Evolutionary conservation across 2,329 filamentous ascomycete species (phyloP).

Genomic region (Exophiala viscosa): DNA sequence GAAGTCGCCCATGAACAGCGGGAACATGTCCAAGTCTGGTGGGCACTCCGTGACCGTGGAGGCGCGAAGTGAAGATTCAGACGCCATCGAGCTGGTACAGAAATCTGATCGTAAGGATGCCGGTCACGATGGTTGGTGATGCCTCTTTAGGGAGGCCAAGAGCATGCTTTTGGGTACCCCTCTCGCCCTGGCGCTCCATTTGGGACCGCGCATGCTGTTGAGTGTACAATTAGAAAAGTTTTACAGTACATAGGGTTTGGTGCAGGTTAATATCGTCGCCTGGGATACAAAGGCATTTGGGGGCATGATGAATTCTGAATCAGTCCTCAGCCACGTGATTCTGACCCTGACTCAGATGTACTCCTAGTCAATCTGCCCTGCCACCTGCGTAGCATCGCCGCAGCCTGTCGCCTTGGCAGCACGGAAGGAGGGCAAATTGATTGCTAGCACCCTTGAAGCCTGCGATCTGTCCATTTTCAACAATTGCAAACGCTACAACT

Average conservation of each 20-base stretch:
- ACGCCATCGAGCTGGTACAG: slow-evolving; percentile 9
- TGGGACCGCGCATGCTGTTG: too few relatives aligned
- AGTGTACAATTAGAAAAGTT: too few relatives aligned
- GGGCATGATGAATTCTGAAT: too few relatives aligned
- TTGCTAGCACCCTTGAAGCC: background rate
- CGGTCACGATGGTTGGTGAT: background rate
- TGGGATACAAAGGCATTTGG: too few relatives aligned
- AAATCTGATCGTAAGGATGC: background rate
- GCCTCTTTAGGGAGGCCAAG: background rate
- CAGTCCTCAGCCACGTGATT: too few relatives aligned
- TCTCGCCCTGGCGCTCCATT: too few relatives aligned
- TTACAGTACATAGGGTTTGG: too few relatives aligned
- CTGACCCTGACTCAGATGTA: too few relatives aligned
- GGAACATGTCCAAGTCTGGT: background rate
- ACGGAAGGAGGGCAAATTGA: background rate
- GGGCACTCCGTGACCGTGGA: background rate
- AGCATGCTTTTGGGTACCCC: too few relatives aligned
- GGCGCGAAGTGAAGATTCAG: slow-evolving; percentile 2
- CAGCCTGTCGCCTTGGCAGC: background rate
- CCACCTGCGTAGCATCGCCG: too few relatives aligned
- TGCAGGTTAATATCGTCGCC: too few relatives aligned
- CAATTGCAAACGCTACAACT: background rate
- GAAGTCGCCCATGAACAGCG: slow-evolving; percentile 1
- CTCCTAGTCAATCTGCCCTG: too few relatives aligned
- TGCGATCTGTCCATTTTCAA: slow-evolving; percentile 15